Base-by-base conservation (phyloP, 1,139 yeast genomes). In the Meyerozyma smithsonii region DNA sequence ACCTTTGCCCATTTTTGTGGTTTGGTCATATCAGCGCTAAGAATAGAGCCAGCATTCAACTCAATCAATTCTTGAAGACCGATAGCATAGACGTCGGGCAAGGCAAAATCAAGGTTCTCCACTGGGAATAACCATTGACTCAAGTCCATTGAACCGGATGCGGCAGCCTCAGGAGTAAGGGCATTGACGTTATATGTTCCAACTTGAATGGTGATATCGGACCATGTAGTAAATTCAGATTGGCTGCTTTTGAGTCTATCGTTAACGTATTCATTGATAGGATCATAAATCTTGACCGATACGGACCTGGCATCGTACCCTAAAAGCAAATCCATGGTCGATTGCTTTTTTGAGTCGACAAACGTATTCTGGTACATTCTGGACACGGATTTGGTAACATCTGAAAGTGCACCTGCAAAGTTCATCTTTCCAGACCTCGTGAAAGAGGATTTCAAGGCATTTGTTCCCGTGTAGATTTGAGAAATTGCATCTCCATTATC, bases 401-500 rank as follows among this genome's bases (percentile, higher is more conserved):
- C 98, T 0, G 96, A 86, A 25, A 94, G 64, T 0, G 97, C 97
- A 15, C 98, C 97, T 0, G 97, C 97, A 45, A 94, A 65, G 40
- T 90, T 88, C 96, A 89, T 88, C 55, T 89, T 90, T 14, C 98
- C 98, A 32, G 88, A 84, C 55, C 98, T 74, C 2, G 97, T 85
- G 56, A 84, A 92, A 4, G 96, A 87, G 0, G 97, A 87, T 59
- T 94, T 94, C 38, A 94, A 69, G 0, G 98, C 98, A 57, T 92
- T 90, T 0, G 98, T 94, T 5, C 98, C 98, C 0, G 98, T 92
- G 58, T 94, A 94, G 21, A 92, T 92, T 58, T 89, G 97, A 1
- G 97, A 89, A 8, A 94, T 78, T 45, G 94, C 96, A 61, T 94
- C 98, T 36, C 98, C 99, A 59, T 92, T 90, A 60, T 94, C 97